Percentiles rank a stretch among this genome's conserved stretches.
phyloP scores from a whole-genome alignment of 2,329 filamentous ascomycete species.

The Penicillium brasilianum region DNA sequence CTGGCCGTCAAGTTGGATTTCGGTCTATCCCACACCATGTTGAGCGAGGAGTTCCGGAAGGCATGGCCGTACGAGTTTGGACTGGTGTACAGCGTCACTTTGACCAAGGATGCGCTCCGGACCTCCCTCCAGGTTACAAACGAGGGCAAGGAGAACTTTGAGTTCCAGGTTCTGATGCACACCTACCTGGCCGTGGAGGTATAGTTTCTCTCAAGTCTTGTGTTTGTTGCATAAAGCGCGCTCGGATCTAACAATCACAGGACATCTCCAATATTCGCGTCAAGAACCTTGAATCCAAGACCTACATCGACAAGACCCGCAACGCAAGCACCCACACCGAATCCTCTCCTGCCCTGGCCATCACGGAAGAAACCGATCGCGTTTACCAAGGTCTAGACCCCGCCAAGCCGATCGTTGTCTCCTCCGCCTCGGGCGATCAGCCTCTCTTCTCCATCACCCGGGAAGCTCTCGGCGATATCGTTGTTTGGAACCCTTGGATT shows the following conservation, averaged over 20 bases:
- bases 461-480: constrained; percentile 84
- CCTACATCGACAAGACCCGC: constrained; percentile 83
- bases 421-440: constrained; percentile 57
- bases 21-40: constrained; percentile 75
- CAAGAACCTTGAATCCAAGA: constrained; percentile 74
- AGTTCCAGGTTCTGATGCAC: constrained; percentile 90
- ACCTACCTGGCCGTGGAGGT: constrained; percentile 86
- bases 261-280: constrained; percentile 77
- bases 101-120: constrained; percentile 74
- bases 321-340: constrained; percentile 68
- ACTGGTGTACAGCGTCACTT: constrained; percentile 88
- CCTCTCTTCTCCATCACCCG: constrained; percentile 74
- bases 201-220: constrained; percentile 35
- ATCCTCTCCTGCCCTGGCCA: constrained; percentile 66
- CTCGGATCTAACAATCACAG: constrained; percentile 51
- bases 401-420: constrained; percentile 41
- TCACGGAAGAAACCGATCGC: constrained; percentile 82
- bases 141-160: constrained; percentile 79
- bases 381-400: constrained; percentile 75
- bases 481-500: constrained; percentile 96
- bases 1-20: constrained; percentile 92
- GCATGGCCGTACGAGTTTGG: constrained; percentile 88
- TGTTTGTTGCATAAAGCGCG: not conserved
- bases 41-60: constrained; percentile 70
- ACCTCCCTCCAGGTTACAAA: constrained; percentile 89